Conservation (phyloP, 2,329 filamentous ascomycete species). For the Hypoxylon sp. region DNA sequence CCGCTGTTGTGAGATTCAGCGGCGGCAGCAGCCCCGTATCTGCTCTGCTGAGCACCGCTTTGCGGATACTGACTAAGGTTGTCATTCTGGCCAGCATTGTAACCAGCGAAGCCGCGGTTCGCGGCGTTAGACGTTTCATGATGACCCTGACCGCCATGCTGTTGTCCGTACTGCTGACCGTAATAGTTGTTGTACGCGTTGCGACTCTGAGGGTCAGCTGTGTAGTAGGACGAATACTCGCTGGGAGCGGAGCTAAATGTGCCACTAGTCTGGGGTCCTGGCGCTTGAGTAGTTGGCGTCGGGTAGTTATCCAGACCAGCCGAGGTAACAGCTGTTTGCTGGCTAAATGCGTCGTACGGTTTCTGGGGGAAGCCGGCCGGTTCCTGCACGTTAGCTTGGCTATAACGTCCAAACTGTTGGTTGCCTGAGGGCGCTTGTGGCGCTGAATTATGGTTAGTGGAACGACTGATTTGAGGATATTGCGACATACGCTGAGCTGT, state of each 20-base stretch:
- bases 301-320: slow-evolving; percentile 69
- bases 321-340: slow-evolving; percentile 67
- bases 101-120: slow-evolving; percentile 82
- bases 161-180: slow-evolving; percentile 68
- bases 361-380: slow-evolving; percentile 76
- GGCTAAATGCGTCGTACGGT: slow-evolving; percentile 86
- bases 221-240: slow-evolving; percentile 90
- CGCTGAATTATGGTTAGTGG: slow-evolving; percentile 57
- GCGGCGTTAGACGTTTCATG: slow-evolving; percentile 80
- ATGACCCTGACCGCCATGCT: slow-evolving; percentile 70
- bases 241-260: slow-evolving; percentile 79
- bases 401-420: slow-evolving; percentile 78
- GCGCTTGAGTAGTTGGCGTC: slow-evolving; percentile 68
- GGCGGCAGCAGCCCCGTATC: slow-evolving; percentile 67
- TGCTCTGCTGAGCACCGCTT: slow-evolving; percentile 75
- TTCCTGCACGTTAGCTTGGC: slow-evolving; percentile 72
- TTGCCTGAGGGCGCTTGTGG: slow-evolving; percentile 68
- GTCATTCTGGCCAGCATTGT: slow-evolving; percentile 74
- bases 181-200: slow-evolving; percentile 85
- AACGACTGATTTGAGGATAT: slow-evolving; percentile 50
- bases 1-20: slow-evolving; percentile 86
- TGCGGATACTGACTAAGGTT: slow-evolving; percentile 79
- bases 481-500: slow-evolving; percentile 49
- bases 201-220: slow-evolving; percentile 77
- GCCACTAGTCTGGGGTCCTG: slow-evolving; percentile 70